These are phyloP conservation scores for Stachybotrys chartarum DNA, from an alignment of 2,329 filamentous ascomycete genomes.

Conservation along the genomic window DNA sequence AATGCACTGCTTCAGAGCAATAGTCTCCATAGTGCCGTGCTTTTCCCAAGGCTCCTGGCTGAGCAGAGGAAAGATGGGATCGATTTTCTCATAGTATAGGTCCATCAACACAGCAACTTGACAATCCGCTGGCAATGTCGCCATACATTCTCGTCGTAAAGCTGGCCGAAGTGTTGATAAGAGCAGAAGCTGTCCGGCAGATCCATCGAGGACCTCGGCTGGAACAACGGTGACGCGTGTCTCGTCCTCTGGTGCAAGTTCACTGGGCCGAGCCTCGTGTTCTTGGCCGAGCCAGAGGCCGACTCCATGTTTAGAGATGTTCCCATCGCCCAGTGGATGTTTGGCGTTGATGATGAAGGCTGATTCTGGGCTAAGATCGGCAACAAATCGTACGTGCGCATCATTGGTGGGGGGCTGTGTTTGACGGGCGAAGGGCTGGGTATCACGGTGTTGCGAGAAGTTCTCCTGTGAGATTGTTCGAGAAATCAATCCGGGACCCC, in stretches of 20 bases:
- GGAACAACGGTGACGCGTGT: constrained; percentile 2
- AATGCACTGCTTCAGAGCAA: constrained; percentile 12
- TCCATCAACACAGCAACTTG: constrained; percentile 6
- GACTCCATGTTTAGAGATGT: constrained; percentile 9
- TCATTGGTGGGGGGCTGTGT: constrained; percentile 2
- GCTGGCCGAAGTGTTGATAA: constrained; percentile 8
- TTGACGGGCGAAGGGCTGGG: background rate
- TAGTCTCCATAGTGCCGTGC: constrained; percentile 8
- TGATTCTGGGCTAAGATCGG: constrained; percentile 14
- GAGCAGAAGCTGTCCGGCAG: constrained; percentile 3
- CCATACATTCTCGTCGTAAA: constrained; percentile 8
- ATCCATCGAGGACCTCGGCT: constrained; percentile 6
- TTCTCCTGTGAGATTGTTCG: constrained; percentile 1
- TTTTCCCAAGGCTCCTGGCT: constrained; percentile 10
- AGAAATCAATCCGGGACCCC: background rate
- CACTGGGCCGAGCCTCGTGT: background rate
- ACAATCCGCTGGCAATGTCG: constrained; percentile 6
- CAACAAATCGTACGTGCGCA: constrained; percentile 11
- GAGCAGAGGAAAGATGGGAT: constrained; percentile 13
- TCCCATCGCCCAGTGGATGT: constrained; percentile 1
- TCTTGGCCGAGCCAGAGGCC: constrained; percentile 10
- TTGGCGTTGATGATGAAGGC: constrained; percentile 12
- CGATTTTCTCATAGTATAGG: constrained; percentile 12
- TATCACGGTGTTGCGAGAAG: constrained; percentile 1
- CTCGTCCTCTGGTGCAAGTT: constrained; percentile 1